Conservation (phyloP, 768 basidiomycete species). For the Suillus fuscotomentosus region DNA sequence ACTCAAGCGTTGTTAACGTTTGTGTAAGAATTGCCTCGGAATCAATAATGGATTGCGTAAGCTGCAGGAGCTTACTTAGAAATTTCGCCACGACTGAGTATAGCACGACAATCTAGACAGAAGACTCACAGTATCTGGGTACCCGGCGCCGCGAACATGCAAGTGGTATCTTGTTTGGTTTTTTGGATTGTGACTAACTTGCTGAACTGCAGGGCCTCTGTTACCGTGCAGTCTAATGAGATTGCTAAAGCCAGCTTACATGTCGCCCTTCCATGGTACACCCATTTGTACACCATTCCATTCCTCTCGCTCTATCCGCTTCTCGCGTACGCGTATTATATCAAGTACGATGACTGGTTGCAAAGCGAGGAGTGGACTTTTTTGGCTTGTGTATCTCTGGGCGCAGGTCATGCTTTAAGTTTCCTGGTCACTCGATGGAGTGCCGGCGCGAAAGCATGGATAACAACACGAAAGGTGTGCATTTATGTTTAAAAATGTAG, state of each 20-base stretch:
- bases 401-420: constrained; percentile 86
- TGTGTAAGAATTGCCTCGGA: not conserved
- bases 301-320: constrained; percentile 82
- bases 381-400: constrained; percentile 81
- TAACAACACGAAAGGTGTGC: constrained; percentile 74
- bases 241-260: constrained; percentile 68
- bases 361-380: constrained; percentile 98
- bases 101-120: not conserved
- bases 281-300: constrained; percentile 71
- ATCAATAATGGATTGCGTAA: not conserved
- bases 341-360: constrained; percentile 89
- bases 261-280: constrained; percentile 63
- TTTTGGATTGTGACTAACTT: not conserved
- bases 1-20: too few species aligned
- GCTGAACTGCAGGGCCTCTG: constrained; percentile 32
- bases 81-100: not conserved
- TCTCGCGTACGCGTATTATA: constrained; percentile 87
- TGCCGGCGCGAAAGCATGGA: constrained; percentile 69
- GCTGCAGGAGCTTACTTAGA: not conserved
- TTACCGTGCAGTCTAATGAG: constrained; percentile 63
- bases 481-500: not conserved
- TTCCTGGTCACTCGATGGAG: constrained; percentile 93
- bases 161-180: not conserved
- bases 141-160: not conserved
- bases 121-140: not conserved